A percentile compares a stretch with the other conserved stretches of the same genome.
phyloP scores from a whole-genome alignment of 225 moss, liverwort and hornwort genomes.

The Pleurozium schreberi region DNA sequence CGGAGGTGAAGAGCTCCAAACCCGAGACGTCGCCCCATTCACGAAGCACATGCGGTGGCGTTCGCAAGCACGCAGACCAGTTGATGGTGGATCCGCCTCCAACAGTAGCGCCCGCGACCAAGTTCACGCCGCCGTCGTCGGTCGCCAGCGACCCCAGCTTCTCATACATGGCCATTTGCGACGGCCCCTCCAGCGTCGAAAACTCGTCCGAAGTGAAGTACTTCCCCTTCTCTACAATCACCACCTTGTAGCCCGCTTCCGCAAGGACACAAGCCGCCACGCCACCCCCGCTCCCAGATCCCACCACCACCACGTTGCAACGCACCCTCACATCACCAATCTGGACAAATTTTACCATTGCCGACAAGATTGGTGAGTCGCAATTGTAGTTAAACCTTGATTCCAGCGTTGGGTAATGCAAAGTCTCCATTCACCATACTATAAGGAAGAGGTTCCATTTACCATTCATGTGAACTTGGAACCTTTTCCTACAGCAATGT shows the following conservation, averaged over 20 bases:
- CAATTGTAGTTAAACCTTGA: neutral
- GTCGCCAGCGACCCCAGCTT: constrained; percentile 39
- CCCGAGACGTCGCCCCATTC: constrained; percentile 44
- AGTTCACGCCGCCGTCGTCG: constrained; percentile 32
- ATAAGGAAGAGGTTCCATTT: neutral
- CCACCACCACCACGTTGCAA: constrained; percentile 77
- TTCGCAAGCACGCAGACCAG: constrained; percentile 60
- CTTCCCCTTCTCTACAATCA: constrained; percentile 66
- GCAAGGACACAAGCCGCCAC: constrained; percentile 67
- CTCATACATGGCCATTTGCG: constrained; percentile 48
- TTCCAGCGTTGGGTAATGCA: neutral
- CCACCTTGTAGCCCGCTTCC: constrained; percentile 57
- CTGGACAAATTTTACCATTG: neutral
- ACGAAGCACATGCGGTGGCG: constrained; percentile 38
- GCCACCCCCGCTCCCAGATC: constrained; percentile 83
- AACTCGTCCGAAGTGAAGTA: constrained; percentile 46
- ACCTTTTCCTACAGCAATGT: neutral
- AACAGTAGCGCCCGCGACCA: constrained; percentile 64
- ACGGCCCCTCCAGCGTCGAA: constrained; percentile 43
- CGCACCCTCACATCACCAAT: constrained; percentile 19
- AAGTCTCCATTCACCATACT: neutral
- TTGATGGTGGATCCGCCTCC: constrained; percentile 79
- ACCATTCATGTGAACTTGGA: neutral
- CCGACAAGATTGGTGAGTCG: neutral
- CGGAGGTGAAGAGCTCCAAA: constrained; percentile 33